Evolutionary conservation across 2,329 filamentous ascomycete species (phyloP).

Genomic region (Pseudocercospora fuligena): DNA sequence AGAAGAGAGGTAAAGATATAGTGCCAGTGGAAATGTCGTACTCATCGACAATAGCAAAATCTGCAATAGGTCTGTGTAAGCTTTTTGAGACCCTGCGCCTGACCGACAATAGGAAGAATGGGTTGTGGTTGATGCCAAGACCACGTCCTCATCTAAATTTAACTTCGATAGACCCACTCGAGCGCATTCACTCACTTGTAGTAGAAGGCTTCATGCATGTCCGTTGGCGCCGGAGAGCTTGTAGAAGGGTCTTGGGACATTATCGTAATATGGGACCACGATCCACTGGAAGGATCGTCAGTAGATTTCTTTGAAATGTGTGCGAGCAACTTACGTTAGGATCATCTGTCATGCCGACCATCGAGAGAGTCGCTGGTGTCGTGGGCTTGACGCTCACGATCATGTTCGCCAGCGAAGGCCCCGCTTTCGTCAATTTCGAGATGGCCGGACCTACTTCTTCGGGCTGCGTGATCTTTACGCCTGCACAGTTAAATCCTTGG

Average conservation of each 20-base stretch:
- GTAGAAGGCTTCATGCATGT: neutral
- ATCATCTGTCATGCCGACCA: conserved; percentile 52
- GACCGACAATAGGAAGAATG: neutral
- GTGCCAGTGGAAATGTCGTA: neutral
- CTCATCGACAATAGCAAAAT: neutral
- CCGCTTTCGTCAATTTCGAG: conserved; percentile 37
- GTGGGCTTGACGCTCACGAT: conserved; percentile 47
- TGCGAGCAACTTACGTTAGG: conserved; percentile 39
- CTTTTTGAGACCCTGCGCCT: neutral
- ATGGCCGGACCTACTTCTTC: conserved; percentile 42
- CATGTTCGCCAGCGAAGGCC: conserved; percentile 48
- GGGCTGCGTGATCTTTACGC: conserved; percentile 36
- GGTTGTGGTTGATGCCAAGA: conserved; percentile 1
- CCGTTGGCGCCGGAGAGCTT: conserved; percentile 17
- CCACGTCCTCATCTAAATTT: neutral
- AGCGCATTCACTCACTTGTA: neutral
- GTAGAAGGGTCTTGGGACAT: conserved; percentile 45
- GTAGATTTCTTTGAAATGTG: neutral
- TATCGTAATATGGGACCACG: conserved; percentile 57
- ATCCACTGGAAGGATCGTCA: conserved; percentile 35
- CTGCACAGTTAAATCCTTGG: conserved; percentile 44
- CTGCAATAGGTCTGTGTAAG: neutral
- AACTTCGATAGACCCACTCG: neutral
- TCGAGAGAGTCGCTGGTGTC: conserved; percentile 44
- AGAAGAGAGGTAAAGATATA: neutral